Evolutionary conservation across 2,329 filamentous ascomycete species (phyloP).

Genomic region (Venturiaceae sp.): DNA sequence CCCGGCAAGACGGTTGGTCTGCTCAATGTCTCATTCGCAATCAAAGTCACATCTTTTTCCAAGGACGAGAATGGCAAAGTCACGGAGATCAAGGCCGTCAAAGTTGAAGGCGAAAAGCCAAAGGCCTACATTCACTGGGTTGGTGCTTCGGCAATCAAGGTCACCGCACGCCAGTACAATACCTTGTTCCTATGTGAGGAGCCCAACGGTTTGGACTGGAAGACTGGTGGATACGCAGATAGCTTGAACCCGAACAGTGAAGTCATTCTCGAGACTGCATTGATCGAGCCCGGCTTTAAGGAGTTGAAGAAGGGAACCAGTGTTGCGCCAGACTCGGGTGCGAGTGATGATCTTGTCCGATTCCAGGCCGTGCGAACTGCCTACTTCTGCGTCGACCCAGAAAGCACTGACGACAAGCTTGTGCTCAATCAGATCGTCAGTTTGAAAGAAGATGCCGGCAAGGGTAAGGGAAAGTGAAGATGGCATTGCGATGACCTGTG

Average conservation of each 20-base stretch:
- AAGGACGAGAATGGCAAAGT: conserved; percentile 59
- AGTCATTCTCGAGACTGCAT: conserved; percentile 63
- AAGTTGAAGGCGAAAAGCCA: conserved; percentile 59
- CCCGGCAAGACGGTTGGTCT: conserved; percentile 67
- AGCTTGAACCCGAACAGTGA: conserved; percentile 82
- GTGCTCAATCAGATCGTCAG: conserved; percentile 88
- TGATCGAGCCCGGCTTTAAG: conserved; percentile 76
- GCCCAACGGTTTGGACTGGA: conserved; percentile 58
- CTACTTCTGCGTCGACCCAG: conserved; percentile 73
- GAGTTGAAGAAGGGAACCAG: conserved; percentile 64
- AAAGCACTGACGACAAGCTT: conserved; percentile 57
- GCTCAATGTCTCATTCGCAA: conserved; percentile 59
- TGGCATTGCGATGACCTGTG: not conserved
- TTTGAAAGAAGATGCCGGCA: conserved; percentile 77
- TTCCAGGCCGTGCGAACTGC: conserved; percentile 89
- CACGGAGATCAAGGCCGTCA: conserved; percentile 55
- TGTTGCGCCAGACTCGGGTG: conserved; percentile 24
- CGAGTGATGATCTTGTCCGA: conserved; percentile 45
- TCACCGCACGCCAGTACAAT: conserved; percentile 65
- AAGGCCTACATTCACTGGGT: conserved; percentile 78
- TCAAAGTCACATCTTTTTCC: conserved; percentile 57
- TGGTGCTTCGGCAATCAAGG: conserved; percentile 43
- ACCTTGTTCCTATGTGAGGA: conserved; percentile 80
- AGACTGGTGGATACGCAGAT: conserved; percentile 68
- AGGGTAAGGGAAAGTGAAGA: conserved; percentile 25